A percentile compares a stretch with the other conserved stretches of the same genome.
These are phyloP conservation scores for Populus nigra DNA, from an alignment of 345 rosid species.

Conservation along the genomic window DNA sequence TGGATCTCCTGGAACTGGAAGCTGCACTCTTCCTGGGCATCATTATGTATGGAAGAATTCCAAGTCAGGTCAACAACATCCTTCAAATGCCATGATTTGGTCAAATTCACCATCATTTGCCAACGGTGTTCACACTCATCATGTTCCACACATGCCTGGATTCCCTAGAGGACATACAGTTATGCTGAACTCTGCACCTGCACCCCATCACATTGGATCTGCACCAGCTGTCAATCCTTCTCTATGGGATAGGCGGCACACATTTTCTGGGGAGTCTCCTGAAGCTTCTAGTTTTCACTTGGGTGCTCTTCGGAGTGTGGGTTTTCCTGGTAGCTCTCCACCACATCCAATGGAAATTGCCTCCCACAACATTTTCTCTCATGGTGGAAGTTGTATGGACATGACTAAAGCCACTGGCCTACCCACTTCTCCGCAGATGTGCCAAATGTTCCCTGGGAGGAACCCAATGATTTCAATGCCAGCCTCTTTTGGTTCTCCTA, in stretches of 20 bases:
- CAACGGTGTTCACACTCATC: constrained; percentile 57
- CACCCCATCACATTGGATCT: constrained; percentile 61
- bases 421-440: constrained; percentile 66
- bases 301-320: constrained; percentile 66
- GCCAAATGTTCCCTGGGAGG: constrained; percentile 80
- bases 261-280: constrained; percentile 66
- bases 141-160: constrained; percentile 58
- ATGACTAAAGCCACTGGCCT: constrained; percentile 51
- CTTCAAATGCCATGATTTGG: constrained; percentile 78
- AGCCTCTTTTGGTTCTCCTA: constrained; percentile 63
- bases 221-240: constrained; percentile 31
- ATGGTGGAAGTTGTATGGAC: constrained; percentile 64
- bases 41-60: constrained; percentile 51
- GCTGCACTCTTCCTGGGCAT: constrained; percentile 54
- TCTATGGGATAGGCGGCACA: constrained; percentile 69
- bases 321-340: constrained; percentile 60
- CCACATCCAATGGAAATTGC: constrained; percentile 67
- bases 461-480: constrained; percentile 48
- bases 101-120: constrained; percentile 74
- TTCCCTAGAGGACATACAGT: constrained; percentile 61
- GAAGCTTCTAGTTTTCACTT: constrained; percentile 71
- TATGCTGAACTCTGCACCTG: constrained; percentile 50
- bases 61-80: constrained; percentile 38
- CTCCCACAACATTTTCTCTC: constrained; percentile 54
- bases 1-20: constrained; percentile 82